Evolutionary conservation across 2,329 filamentous ascomycete genomes (phyloP), one percentile per base, ranked within the genome.

Genomic region (Colletotrichum sp.): DNA sequence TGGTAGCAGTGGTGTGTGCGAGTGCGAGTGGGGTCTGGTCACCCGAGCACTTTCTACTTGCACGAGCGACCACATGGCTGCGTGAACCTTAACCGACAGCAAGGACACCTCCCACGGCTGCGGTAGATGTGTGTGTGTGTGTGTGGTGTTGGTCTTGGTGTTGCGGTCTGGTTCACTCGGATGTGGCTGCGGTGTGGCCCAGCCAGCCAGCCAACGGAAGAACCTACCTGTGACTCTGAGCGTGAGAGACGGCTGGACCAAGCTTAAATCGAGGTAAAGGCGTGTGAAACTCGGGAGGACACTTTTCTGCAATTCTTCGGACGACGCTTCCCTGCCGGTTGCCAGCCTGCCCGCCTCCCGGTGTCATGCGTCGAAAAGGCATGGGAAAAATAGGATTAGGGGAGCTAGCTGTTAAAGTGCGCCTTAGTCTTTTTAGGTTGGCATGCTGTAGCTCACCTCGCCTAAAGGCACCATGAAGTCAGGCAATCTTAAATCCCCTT

Each of bases 181-280:
- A 48, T n/a, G 43, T 39, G 39, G 61, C 55, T 48, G 39, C 39
- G 18, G 9, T 48, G 39, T 48, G 18, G 26, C 24, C 39, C 69
- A 68, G 36, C 43, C 61, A 60, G 57, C 1, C n/a, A 43, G 32
- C n/a, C n/a, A 39, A 32, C 24, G 24, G 34, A 67, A 24, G 39
- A 75, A 48, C 39, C 36, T 43, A 73, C 70, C 48, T 69, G 74
- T 39, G 70, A 75, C 70, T 61, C 34, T 43, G 39, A 39, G 61
- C 60, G 74, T 73, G 74, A 75, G 69, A 75, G 73, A 75, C 74
- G 65, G 48, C 59, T 73, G 73, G 69, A 64, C 70, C 69, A 75
- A 72, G 69, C 73, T 72, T 72, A 61, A 71, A 71, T 67, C 57
- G 34, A 71, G 55, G 52, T 55, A n/a, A 39, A 36, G 15, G 39